Conservation (phyloP, 805 yeast genomes). For the Saturnispora gosingensis region DNA sequence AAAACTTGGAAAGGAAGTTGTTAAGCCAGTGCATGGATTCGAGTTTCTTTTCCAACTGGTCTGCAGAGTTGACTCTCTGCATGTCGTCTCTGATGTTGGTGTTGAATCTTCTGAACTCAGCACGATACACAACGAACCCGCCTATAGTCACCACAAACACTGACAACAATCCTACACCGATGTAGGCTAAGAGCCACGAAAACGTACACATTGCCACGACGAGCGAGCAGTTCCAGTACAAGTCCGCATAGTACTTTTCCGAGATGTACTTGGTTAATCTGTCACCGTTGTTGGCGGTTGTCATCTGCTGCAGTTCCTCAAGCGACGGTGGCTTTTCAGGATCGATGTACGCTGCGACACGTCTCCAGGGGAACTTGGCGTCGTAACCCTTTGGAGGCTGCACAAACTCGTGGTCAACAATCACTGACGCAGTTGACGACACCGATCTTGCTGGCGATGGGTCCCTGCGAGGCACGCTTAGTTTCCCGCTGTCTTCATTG, state of each 20-base stretch:
- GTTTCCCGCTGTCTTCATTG: neutral
- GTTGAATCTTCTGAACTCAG: conserved; percentile 68
- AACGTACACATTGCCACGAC: conserved; percentile 64
- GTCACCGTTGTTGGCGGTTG: conserved; percentile 17
- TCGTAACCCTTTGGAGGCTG: conserved; percentile 7
- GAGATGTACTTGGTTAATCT: conserved; percentile 48
- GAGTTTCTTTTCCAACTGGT: conserved; percentile 48
- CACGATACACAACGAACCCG: conserved; percentile 57
- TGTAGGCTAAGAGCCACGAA: conserved; percentile 57
- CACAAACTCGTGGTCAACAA: conserved; percentile 7
- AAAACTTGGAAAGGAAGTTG: conserved; percentile 65
- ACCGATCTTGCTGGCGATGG: neutral
- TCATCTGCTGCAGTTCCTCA: conserved; percentile 14
- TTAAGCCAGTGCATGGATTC: conserved; percentile 83
- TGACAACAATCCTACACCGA: conserved; percentile 58
- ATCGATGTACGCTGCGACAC: conserved; percentile 27
- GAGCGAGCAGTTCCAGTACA: conserved; percentile 59
- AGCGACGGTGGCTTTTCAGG: conserved; percentile 17
- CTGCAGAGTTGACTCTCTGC: conserved; percentile 53
- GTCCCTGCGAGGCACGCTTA: neutral
- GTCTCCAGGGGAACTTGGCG: conserved; percentile 27
- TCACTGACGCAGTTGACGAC: conserved; percentile 2
- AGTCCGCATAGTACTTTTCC: conserved; percentile 64
- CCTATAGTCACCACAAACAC: conserved; percentile 49
- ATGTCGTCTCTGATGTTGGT: conserved; percentile 70